Conservation (phyloP, 257 asterid species). For the Marsdenia floribunda region DNA sequence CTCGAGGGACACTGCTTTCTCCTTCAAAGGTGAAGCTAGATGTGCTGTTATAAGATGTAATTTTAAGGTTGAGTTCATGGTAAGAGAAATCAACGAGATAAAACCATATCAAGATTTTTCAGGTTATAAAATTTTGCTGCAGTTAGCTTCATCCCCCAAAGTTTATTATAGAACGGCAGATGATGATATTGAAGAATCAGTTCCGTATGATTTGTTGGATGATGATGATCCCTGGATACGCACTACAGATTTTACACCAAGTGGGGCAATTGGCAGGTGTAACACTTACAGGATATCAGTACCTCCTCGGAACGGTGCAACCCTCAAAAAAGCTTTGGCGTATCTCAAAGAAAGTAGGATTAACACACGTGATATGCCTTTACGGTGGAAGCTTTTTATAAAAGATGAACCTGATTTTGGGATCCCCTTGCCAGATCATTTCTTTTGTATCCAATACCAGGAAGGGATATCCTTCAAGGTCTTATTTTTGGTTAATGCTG, state of each 20-base stretch:
- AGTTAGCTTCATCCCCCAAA: slow-evolving; percentile 70
- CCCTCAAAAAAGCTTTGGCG: slow-evolving; percentile 36
- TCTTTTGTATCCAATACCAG: slow-evolving; percentile 56
- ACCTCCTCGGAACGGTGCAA: slow-evolving; percentile 45
- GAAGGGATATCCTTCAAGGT: slow-evolving; percentile 50
- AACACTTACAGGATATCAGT: slow-evolving; percentile 60
- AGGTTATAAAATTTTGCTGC: slow-evolving; percentile 42
- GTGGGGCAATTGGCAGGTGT: slow-evolving; percentile 83
- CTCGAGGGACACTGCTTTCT: slow-evolving; percentile 63
- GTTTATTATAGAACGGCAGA: slow-evolving; percentile 79
- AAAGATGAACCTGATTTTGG: slow-evolving; percentile 67
- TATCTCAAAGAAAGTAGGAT: slow-evolving; percentile 50
- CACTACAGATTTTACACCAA: slow-evolving; percentile 68
- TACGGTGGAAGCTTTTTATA: slow-evolving; percentile 17
- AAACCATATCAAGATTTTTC: slow-evolving; percentile 28
- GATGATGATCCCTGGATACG: slow-evolving; percentile 99
- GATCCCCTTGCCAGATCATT: slow-evolving; percentile 40
- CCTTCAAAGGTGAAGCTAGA: slow-evolving; percentile 33
- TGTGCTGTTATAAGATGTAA: slow-evolving; percentile 56
- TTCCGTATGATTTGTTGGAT: slow-evolving; percentile 70
- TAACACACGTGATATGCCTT: slow-evolving; percentile 14
- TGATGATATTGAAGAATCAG: slow-evolving; percentile 71
- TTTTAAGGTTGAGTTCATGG: slow-evolving; percentile 61
- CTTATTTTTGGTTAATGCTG: slow-evolving; percentile 67
- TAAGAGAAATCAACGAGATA: slow-evolving; percentile 65